phyloP scores from a whole-genome alignment of 176 grass and related monocot genomes.

The Panicum miliaceum region DNA sequence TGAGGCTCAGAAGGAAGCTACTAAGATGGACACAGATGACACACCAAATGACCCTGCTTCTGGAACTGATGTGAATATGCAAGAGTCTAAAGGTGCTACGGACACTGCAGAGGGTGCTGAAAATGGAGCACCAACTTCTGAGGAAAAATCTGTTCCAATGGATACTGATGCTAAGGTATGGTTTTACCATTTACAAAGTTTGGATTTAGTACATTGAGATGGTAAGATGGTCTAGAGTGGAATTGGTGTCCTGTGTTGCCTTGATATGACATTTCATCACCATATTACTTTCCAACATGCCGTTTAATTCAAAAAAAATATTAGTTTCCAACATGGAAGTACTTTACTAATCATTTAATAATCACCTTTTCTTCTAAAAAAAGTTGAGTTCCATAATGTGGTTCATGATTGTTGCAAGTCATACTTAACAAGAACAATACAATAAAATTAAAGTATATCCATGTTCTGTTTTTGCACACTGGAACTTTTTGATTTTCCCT shows the following conservation, averaged over 20 bases:
- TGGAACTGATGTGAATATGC: conserved; percentile 57
- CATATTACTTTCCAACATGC: not conserved
- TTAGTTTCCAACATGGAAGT: not conserved
- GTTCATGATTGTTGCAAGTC: not conserved
- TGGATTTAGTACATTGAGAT: not conserved
- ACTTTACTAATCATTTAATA: not conserved
- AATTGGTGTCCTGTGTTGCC: not conserved
- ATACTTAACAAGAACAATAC: not conserved
- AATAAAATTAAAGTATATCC: not conserved
- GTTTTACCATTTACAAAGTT: not conserved
- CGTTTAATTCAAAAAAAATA: too few relatives aligned
- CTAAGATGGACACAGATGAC: conserved; percentile 83
- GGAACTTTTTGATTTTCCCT: too few relatives aligned
- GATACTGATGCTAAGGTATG: conserved; percentile 84
- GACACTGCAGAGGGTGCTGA: conserved; percentile 37
- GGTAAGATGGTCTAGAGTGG: not conserved
- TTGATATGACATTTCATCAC: not conserved
- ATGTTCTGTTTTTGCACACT: not conserved
- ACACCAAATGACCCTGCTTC: conserved; percentile 45
- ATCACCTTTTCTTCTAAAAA: not conserved
- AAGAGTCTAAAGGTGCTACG: conserved; percentile 42
- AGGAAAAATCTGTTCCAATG: conserved; percentile 56
- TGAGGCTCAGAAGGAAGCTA: conserved; percentile 54
- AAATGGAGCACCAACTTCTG: conserved; percentile 56
- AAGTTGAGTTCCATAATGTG: not conserved